These are phyloP conservation scores for Arachnomyces sp. DNA, from an alignment of 2,329 filamentous ascomycete genomes.

Conservation along the genomic window DNA sequence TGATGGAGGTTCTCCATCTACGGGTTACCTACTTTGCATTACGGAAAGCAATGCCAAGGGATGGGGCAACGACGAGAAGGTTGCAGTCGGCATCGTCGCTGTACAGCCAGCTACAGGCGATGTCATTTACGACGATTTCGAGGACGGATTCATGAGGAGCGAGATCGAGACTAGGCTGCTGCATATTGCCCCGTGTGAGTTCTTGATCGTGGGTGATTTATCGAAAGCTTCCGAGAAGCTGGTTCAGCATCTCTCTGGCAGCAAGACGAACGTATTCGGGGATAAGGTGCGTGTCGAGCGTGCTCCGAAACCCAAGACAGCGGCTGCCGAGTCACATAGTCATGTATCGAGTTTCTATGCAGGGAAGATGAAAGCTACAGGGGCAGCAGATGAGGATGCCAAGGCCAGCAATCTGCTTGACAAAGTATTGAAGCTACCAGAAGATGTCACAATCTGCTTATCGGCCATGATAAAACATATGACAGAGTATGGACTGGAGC, in stretches of 20 bases:
- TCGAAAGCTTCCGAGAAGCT: conserved; percentile 90
- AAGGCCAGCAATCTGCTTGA: conserved; percentile 63
- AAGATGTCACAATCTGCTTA: conserved; percentile 81
- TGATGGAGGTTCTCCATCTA: conserved; percentile 51
- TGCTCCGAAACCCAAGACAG: conserved; percentile 66
- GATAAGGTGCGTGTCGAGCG: conserved; percentile 82
- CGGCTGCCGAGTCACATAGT: conserved; percentile 75
- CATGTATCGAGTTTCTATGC: conserved; percentile 93
- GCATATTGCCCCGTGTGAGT: conserved; percentile 92
- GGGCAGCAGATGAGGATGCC: conserved; percentile 43
- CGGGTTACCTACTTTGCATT: conserved; percentile 87
- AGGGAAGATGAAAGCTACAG: conserved; percentile 62
- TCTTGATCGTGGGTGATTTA: conserved; percentile 83
- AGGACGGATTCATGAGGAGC: conserved; percentile 94
- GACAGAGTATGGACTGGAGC: conserved; percentile 83
- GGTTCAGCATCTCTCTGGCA: conserved; percentile 79
- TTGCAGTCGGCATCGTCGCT: conserved; percentile 82
- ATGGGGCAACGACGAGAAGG: conserved; percentile 82
- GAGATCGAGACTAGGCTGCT: conserved; percentile 93
- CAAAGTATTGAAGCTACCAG: conserved; percentile 76
- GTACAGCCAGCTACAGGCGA: conserved; percentile 95
- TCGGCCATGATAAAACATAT: conserved; percentile 95
- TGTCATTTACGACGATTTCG: conserved; percentile 90
- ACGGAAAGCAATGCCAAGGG: conserved; percentile 76
- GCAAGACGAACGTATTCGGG: conserved; percentile 84